phyloP scores from a whole-genome alignment of 164 flowering plant genomes.

The Platanus orientalis region DNA sequence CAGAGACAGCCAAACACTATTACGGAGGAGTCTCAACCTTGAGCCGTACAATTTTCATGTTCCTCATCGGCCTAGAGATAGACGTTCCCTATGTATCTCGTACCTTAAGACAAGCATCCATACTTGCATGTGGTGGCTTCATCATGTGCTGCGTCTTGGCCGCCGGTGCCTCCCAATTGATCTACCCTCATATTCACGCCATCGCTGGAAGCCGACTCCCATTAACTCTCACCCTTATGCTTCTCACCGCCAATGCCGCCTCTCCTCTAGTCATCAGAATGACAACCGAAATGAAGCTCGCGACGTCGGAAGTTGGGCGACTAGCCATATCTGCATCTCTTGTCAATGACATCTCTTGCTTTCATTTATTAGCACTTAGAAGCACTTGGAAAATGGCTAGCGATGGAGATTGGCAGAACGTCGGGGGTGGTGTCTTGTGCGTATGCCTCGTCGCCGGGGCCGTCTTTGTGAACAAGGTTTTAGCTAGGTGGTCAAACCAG shows the following conservation, averaged over 20 bases:
- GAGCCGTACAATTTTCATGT: slow-evolving; percentile 44
- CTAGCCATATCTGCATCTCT: slow-evolving; percentile 39
- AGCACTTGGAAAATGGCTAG: neutral
- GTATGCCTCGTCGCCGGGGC: slow-evolving; percentile 12
- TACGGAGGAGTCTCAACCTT: slow-evolving; percentile 29
- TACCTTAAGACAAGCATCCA: slow-evolving; percentile 16
- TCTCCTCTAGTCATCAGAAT: slow-evolving; percentile 41
- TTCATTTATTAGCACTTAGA: slow-evolving; percentile 21
- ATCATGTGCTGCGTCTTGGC: slow-evolving; percentile 29
- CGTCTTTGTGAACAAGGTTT: slow-evolving; percentile 17
- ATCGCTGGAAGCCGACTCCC: neutral
- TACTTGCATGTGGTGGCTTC: slow-evolving; percentile 32
- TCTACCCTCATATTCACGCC: slow-evolving; percentile 15
- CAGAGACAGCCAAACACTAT: slow-evolving; percentile 19
- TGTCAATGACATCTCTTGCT: slow-evolving; percentile 34
- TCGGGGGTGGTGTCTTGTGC: slow-evolving; percentile 6
- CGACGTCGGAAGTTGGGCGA: slow-evolving; percentile 43
- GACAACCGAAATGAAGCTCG: slow-evolving; percentile 44
- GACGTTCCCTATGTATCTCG: slow-evolving; percentile 38
- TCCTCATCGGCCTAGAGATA: slow-evolving; percentile 52
- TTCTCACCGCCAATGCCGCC: slow-evolving; percentile 36
- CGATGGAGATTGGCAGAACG: neutral
- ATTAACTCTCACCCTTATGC: slow-evolving; percentile 23
- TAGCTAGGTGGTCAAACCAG: slow-evolving; percentile 33
- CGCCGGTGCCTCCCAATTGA: slow-evolving; percentile 15